These are phyloP conservation scores for Tagetes patula DNA, from an alignment of 129 eudicot genomes.

Conservation along the genomic window DNA sequence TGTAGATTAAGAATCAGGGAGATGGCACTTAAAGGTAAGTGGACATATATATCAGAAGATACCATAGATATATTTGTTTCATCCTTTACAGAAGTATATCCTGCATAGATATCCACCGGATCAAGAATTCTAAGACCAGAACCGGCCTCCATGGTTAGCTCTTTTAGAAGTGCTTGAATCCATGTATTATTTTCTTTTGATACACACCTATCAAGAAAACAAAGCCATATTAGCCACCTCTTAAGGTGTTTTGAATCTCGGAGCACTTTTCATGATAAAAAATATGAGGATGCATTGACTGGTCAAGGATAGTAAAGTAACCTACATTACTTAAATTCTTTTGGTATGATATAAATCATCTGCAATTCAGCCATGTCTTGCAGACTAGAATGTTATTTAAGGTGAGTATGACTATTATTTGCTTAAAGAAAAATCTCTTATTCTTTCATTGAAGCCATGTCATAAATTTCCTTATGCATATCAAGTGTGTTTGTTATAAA, in stretches of 20 bases:
- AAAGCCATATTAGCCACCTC: neutral
- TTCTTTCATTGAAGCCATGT: neutral
- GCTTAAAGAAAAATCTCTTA: neutral
- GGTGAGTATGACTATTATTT: neutral
- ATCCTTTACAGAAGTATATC: conserved; percentile 90
- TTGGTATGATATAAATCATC: neutral
- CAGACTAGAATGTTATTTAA: neutral
- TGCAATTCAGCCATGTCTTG: neutral
- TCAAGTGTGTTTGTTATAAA: neutral
- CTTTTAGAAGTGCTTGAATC: conserved; percentile 83
- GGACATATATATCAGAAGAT: conserved; percentile 73
- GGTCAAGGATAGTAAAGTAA: conserved; percentile 3
- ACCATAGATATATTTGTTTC: conserved; percentile 77
- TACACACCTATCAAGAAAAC: conserved; percentile 63
- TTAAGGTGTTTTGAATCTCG: neutral
- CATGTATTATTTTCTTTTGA: conserved; percentile 89
- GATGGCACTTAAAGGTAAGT: conserved; percentile 79
- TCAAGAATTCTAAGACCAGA: conserved; percentile 92
- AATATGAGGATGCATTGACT: neutral
- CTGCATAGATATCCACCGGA: conserved; percentile 94
- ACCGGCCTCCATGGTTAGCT: conserved; percentile 90
- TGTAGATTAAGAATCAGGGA: conserved; percentile 92
- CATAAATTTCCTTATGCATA: neutral
- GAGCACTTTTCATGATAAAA: neutral
- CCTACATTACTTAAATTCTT: neutral